Percentiles rank a stretch among this genome's conserved stretches.
Evolutionary conservation across 305 asterid species (phyloP).

Genomic region (Nicotiana rustica): DNA sequence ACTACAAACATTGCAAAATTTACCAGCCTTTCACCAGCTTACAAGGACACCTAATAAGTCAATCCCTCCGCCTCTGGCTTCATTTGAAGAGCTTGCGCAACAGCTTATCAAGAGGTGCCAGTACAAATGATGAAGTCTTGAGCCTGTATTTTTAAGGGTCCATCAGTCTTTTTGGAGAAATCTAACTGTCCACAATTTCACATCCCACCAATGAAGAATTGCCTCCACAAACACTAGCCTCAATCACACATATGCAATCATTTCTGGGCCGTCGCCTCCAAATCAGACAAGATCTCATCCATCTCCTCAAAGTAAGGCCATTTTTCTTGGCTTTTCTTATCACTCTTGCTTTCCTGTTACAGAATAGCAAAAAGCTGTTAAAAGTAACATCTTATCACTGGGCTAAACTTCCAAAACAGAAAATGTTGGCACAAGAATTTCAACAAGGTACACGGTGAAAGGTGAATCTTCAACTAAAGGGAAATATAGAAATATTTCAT

Average conservation of each 20-base stretch:
- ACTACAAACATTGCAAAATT: not conserved
- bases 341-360: constrained; percentile 76
- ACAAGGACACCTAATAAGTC: not conserved
- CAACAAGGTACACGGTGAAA: constrained; percentile 13
- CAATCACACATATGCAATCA: constrained; percentile 39
- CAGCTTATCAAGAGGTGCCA: not conserved
- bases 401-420: not conserved
- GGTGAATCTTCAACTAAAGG: not conserved
- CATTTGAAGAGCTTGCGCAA: constrained; percentile 10
- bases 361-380: constrained; percentile 29
- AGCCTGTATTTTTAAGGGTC: not conserved
- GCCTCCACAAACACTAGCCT: not conserved
- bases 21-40: not conserved
- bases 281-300: constrained; percentile 59
- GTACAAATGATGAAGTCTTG: constrained; percentile 3
- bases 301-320: constrained; percentile 87
- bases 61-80: not conserved
- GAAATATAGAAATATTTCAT: constrained; percentile 5
- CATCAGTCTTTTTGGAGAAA: constrained; percentile 7
- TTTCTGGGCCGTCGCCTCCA: constrained; percentile 51
- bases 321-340: constrained; percentile 51
- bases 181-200: not conserved
- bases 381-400: not conserved
- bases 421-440: not conserved
- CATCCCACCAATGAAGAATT: constrained; percentile 22